A percentile compares a stretch with the other conserved stretches of the same genome.
Conservation (phyloP, 768 basidiomycete species). For the Lyophyllum decastes region DNA sequence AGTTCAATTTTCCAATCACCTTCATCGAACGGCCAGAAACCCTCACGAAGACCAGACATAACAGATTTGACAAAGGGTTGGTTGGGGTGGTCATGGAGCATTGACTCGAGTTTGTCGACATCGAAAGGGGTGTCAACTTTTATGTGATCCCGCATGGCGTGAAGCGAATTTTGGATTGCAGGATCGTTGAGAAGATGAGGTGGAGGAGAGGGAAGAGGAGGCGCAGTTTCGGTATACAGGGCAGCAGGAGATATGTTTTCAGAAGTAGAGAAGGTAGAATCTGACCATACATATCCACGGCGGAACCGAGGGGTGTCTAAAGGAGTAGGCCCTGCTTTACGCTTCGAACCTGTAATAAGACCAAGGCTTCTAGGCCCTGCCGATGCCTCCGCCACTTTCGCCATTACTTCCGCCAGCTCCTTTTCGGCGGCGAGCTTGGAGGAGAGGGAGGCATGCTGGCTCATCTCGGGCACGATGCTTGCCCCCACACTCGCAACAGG, state of each 20-base stretch:
- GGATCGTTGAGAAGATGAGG: conserved; percentile 6
- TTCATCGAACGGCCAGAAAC: conserved; percentile 8
- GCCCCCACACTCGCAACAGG: conserved; percentile 10
- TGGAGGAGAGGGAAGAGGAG: conserved; percentile 14
- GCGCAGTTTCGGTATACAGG: conserved; percentile 10
- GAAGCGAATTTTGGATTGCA: neutral
- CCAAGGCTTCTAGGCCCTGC: neutral
- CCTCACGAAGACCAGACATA: neutral
- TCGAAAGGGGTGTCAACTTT: conserved; percentile 2
- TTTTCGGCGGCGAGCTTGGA: neutral
- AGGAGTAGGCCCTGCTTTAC: neutral
- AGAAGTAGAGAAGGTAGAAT: no score
- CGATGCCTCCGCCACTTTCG: neutral
- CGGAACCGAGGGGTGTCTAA: conserved; percentile 1
- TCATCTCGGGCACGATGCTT: conserved; percentile 11
- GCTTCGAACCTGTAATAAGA: neutral
- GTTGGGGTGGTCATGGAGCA: conserved; percentile 4
- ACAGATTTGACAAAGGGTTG: conserved; percentile 9
- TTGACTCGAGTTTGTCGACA: conserved; percentile 1
- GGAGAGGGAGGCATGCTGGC: neutral
- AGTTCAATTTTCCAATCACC: neutral
- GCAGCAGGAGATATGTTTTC: conserved; percentile 3
- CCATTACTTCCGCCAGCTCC: neutral
- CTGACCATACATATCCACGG: neutral
- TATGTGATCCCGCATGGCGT: neutral